These are phyloP conservation scores for Hypomyces rosellus DNA, from an alignment of 2,329 filamentous ascomycete species.

Conservation along the genomic window DNA sequence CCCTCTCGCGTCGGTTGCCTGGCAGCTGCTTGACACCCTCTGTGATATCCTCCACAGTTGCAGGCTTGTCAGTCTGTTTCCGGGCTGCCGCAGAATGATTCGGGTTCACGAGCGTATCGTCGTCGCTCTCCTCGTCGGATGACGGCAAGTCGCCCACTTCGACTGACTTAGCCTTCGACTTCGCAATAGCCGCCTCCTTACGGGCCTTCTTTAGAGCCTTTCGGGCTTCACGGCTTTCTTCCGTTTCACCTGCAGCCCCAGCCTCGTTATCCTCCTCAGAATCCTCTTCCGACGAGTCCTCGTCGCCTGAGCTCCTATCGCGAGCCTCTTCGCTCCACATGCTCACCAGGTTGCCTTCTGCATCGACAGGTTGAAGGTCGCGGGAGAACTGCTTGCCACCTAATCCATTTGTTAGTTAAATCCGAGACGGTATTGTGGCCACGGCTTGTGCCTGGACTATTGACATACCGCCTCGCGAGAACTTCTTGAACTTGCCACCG, in stretches of 20 bases:
- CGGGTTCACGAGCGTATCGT: constrained; percentile 77
- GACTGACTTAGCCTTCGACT: constrained; percentile 62
- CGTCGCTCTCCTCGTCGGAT: constrained; percentile 57
- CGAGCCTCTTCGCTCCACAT: constrained; percentile 69
- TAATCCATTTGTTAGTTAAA: constrained; percentile 29
- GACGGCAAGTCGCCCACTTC: constrained; percentile 79
- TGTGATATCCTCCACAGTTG: constrained; percentile 43
- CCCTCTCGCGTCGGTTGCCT: constrained; percentile 48
- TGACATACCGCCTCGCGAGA: constrained; percentile 74
- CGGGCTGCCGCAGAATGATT: constrained; percentile 78
- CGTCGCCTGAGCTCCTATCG: constrained; percentile 42
- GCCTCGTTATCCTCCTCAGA: constrained; percentile 47
- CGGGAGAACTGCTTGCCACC: constrained; percentile 95
- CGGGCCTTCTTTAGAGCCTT: constrained; percentile 81
- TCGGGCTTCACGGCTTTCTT: constrained; percentile 72
- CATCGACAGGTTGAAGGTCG: constrained; percentile 80
- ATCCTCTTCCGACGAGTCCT: constrained; percentile 49
- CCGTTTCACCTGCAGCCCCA: constrained; percentile 38
- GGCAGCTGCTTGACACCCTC: constrained; percentile 50
- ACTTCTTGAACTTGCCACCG: constrained; percentile 92
- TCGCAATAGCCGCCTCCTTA: constrained; percentile 82
- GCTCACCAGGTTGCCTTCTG: constrained; percentile 79
- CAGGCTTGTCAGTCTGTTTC: constrained; percentile 42
- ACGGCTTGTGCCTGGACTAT: background rate
- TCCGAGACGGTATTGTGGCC: background rate